Conservation (phyloP, 352 stramenopile species). For the Albugo laibachii region DNA sequence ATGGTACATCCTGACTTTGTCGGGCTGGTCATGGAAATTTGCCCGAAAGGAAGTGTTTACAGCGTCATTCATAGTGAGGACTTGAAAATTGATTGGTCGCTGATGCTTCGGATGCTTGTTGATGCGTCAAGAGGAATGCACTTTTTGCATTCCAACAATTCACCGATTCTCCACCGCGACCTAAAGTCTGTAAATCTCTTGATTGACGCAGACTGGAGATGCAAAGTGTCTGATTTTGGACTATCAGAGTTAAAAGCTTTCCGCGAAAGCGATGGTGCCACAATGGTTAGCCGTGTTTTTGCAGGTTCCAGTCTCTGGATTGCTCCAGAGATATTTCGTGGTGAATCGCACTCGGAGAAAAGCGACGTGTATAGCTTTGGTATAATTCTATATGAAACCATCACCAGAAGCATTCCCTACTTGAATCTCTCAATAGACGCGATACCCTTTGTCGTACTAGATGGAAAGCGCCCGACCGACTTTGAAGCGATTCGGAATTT, state of each 20-base stretch:
- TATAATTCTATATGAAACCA: conserved; percentile 58
- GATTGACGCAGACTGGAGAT: conserved; percentile 73
- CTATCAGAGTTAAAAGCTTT: conserved; percentile 73
- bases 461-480: conserved; percentile 54
- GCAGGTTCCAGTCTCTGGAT: conserved; percentile 83
- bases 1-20: conserved; percentile 78
- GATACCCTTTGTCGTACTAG: conserved; percentile 60
- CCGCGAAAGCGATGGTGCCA: conserved; percentile 12
- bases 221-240: conserved; percentile 82
- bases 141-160: conserved; percentile 78
- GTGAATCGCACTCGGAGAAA: conserved; percentile 70
- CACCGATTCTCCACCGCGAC: conserved; percentile 78
- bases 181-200: conserved; percentile 82
- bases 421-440: conserved; percentile 61
- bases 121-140: conserved; percentile 78
- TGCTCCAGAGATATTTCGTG: conserved; percentile 78
- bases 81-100: conserved; percentile 68
- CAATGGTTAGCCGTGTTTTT: conserved; percentile 18
- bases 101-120: conserved; percentile 73
- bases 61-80: conserved; percentile 57
- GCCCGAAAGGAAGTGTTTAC: conserved; percentile 71
- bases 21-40: conserved; percentile 78
- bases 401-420: conserved; percentile 45
- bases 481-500: conserved; percentile 35
- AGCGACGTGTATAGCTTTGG: conserved; percentile 79